Base-by-base conservation (phyloP, 1,284 basidiomycete genomes). In the Irpex sp. region DNA sequence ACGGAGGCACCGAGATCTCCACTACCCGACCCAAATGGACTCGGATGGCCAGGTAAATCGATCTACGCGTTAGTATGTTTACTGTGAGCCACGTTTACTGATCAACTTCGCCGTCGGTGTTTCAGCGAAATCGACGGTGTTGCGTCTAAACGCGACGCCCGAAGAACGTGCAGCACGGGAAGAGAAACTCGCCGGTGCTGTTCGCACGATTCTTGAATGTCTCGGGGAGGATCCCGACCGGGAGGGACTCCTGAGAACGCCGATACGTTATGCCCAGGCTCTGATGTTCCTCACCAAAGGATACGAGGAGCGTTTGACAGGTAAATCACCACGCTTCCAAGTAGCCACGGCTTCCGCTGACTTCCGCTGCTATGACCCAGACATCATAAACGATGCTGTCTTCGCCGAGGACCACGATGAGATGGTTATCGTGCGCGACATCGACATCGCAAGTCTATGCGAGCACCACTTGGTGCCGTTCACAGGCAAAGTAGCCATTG, bases 321-420 rank as follows among this genome's bases (percentile, higher is more conserved):
- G 94, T 93, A 42, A 42, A 42, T 2, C 4, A 10, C 16, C 10
- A 42, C 39, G 16, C 39, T 42, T 10, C 16, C 12, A 42, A 42
- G 2, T 10, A 12, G 2, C 10, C 39, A 42, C 16, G 16, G 16
- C 60, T 61, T 63, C 33, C 18, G 33, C 19, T 28, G 10, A 19
- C 45, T 19, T 33, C 16, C n/a, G 42, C n/a, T 45, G 52, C 58
- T 33, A 9, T 45, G n/a, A 42, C 33, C 45, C 76, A 92, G 96
- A 99, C 73, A 96, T 99, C 66, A 98, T 99, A 67, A 97, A 98
- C 75, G 94, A 98, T 80, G 97, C 97, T 58, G 88, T 99, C 48
- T 99, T 99, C 73, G 92, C 95, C 58, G 97, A 99, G 76, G 94
- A 99, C 75, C 97, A 99, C 78, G 97, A 99, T 71, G 97, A 99